phyloP scores from a whole-genome alignment of 257 asterid species.

The Nicotiana noctiflora region DNA sequence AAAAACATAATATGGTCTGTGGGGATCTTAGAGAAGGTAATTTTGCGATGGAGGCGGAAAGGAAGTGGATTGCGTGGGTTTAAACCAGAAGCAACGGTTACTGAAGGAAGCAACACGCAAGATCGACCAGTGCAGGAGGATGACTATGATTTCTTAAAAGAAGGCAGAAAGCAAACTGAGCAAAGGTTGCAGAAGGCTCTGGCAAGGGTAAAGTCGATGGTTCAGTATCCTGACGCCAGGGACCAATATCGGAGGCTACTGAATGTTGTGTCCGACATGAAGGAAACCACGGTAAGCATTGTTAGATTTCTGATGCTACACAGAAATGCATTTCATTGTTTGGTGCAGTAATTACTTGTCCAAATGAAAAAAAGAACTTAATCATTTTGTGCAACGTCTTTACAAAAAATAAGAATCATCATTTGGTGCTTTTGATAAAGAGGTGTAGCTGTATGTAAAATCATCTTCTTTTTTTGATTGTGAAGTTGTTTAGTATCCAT shows the following conservation, averaged over 20 bases:
- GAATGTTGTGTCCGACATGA: slow-evolving; percentile 82
- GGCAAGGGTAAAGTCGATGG: slow-evolving; percentile 88
- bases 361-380: not conserved
- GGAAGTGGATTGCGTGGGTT: slow-evolving; percentile 81
- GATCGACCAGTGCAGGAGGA: slow-evolving; percentile 50
- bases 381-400: too few relatives aligned
- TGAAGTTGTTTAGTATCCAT: not conserved
- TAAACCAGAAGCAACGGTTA: slow-evolving; percentile 46
- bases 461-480: too few relatives aligned
- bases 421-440: not conserved
- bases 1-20: slow-evolving; percentile 84
- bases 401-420: not conserved
- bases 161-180: slow-evolving; percentile 86
- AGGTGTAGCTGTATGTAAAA: not conserved
- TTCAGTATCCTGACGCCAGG: slow-evolving; percentile 88
- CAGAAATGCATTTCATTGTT: slow-evolving; percentile 6
- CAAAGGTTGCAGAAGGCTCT: slow-evolving; percentile 77
- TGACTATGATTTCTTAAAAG: slow-evolving; percentile 75
- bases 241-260: slow-evolving; percentile 84
- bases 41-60: slow-evolving; percentile 81
- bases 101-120: slow-evolving; percentile 36
- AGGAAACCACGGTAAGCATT: slow-evolving; percentile 58
- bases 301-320: not conserved
- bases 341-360: not conserved
- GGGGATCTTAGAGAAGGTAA: slow-evolving; percentile 76